Conservation (phyloP, 768 basidiomycete genomes). For the Russula olivacea region DNA sequence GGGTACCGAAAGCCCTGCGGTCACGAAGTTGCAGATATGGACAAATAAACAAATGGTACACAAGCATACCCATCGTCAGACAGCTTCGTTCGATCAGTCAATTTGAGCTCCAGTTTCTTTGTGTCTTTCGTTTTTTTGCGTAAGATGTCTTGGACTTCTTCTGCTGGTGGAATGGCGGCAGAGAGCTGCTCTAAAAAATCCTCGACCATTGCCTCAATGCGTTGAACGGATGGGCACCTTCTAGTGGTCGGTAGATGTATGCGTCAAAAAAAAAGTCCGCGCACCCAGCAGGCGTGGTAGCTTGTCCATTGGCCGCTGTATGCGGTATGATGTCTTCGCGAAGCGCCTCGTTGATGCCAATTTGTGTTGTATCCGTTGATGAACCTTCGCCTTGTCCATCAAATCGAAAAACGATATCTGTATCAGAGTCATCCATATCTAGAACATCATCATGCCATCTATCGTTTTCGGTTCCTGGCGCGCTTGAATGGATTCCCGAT, state of each 20-base stretch:
- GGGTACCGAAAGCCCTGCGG: slow-evolving; percentile 26
- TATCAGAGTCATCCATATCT: slow-evolving; percentile 1
- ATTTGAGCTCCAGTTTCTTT: slow-evolving; percentile 33
- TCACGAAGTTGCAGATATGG: background rate
- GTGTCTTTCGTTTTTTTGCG: background rate
- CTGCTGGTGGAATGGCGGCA: slow-evolving; percentile 16
- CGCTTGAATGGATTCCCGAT: background rate
- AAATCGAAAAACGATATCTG: background rate
- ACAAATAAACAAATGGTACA: background rate
- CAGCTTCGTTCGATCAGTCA: slow-evolving; percentile 36
- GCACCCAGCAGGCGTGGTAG: background rate
- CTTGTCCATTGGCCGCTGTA: background rate
- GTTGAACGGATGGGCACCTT: slow-evolving; percentile 9
- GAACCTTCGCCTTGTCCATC: background rate
- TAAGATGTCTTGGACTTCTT: background rate
- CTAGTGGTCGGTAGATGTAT: background rate
- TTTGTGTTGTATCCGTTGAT: background rate
- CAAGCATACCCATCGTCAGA: slow-evolving; percentile 31
- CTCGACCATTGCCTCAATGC: slow-evolving; percentile 14
- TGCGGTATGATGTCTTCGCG: background rate
- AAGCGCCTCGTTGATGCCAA: background rate
- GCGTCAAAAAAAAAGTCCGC: background rate
- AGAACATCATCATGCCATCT: background rate
- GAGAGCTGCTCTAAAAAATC: slow-evolving; percentile 18
- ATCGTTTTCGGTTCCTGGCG: background rate